These are phyloP conservation scores for Haplosporangium sp. DNA, from an alignment of 371 early-diverging fungal genomes.

Conservation along the genomic window DNA sequence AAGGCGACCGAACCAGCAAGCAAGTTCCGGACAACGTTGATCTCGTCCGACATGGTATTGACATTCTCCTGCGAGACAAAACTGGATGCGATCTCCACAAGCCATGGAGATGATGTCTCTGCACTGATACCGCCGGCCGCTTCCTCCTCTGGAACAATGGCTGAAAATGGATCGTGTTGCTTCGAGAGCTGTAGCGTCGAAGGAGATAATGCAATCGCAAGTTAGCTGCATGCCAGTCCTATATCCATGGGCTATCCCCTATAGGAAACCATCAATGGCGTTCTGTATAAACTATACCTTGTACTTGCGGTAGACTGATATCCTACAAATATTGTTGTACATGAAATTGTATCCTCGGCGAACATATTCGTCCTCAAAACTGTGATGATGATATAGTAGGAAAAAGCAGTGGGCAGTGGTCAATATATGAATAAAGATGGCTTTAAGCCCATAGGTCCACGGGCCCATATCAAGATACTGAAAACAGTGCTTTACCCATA, in stretches of 20 bases:
- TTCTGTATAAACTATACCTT: constrained; percentile 19
- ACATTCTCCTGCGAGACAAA: constrained; percentile 55
- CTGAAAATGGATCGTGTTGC: constrained; percentile 46
- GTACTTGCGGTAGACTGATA: constrained; percentile 52
- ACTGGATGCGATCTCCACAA: constrained; percentile 49
- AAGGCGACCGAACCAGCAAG: constrained; percentile 42
- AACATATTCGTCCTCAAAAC: constrained; percentile 51
- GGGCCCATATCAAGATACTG: too few relatives aligned
- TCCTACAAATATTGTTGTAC: constrained; percentile 53
- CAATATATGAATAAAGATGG: not conserved
- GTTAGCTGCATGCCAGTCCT: too few relatives aligned
- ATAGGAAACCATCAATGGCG: not conserved
- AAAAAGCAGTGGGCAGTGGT: not conserved
- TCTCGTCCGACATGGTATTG: constrained; percentile 52
- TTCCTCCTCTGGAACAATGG: constrained; percentile 33
- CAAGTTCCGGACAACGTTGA: constrained; percentile 41
- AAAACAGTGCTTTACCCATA: constrained; percentile 28
- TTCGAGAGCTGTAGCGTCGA: constrained; percentile 26
- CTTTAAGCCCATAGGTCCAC: too few relatives aligned
- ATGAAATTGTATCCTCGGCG: constrained; percentile 50
- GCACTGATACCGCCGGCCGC: constrained; percentile 12
- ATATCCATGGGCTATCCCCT: too few relatives aligned
- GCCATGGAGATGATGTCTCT: constrained; percentile 40
- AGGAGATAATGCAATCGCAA: not conserved
- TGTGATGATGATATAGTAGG: not conserved